Conservation (phyloP, 805 yeast genomes). For the Pichia eremophila region DNA sequence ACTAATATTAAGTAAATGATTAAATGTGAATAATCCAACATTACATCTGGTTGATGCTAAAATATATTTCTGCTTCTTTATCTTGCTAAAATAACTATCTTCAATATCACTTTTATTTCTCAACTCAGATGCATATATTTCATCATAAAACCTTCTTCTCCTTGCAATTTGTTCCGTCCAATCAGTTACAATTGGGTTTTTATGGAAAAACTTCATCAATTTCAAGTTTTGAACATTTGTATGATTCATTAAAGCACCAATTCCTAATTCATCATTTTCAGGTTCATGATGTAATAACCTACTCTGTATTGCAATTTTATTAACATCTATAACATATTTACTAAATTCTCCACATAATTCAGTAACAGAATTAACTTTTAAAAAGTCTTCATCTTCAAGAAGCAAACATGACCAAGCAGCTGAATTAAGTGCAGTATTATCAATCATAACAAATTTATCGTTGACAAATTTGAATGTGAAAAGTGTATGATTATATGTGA, state of each 20-base stretch:
- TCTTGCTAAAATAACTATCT: background rate
- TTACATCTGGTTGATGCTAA: background rate
- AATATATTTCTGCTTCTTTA: background rate
- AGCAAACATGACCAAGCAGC: background rate
- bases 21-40: conserved; percentile 2
- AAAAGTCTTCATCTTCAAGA: conserved; percentile 32
- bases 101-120: conserved; percentile 7
- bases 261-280: conserved; percentile 23
- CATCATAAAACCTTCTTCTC: conserved; percentile 22
- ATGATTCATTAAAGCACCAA: conserved; percentile 26
- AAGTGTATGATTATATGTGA: background rate
- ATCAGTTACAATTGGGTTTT: conserved; percentile 10
- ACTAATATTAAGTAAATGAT: background rate
- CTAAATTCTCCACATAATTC: conserved; percentile 38
- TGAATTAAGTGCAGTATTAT: background rate
- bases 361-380: conserved; percentile 37
- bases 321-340: conserved; percentile 12
- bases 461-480: background rate
- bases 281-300: background rate
- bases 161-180: conserved; percentile 22
- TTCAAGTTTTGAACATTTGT: conserved; percentile 5
- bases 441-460: background rate
- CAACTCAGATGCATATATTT: conserved; percentile 19
- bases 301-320: conserved; percentile 22
- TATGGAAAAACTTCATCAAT: background rate